These are phyloP conservation scores for Byssoonygena ceratinophila DNA, from an alignment of 2,329 filamentous ascomycete genomes.

Conservation along the genomic window DNA sequence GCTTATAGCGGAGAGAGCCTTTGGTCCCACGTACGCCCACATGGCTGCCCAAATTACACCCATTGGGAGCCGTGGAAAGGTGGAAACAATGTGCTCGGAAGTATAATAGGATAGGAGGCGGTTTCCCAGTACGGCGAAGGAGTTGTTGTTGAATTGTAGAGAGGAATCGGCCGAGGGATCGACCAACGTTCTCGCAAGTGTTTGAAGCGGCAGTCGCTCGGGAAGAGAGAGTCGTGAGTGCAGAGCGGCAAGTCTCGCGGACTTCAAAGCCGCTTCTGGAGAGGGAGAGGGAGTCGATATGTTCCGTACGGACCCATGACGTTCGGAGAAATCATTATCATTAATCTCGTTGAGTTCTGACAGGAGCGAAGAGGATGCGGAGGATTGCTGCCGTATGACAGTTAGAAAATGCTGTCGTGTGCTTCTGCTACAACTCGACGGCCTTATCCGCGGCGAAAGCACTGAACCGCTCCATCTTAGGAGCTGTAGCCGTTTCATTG, in stretches of 20 bases:
- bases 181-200: slow-evolving; percentile 74
- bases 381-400: slow-evolving; percentile 35
- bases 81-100: slow-evolving; percentile 75
- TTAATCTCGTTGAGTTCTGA: slow-evolving; percentile 22
- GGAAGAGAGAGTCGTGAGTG: slow-evolving; percentile 81
- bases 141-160: slow-evolving; percentile 75
- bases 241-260: slow-evolving; percentile 83
- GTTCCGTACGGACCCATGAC: slow-evolving; percentile 22
- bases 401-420: slow-evolving; percentile 20
- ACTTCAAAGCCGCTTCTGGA: slow-evolving; percentile 54
- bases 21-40: slow-evolving; percentile 68
- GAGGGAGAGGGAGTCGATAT: slow-evolving; percentile 58
- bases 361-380: slow-evolving; percentile 25
- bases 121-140: slow-evolving; percentile 68
- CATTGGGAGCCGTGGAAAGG: slow-evolving; percentile 84
- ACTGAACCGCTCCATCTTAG: slow-evolving; percentile 43
- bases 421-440: slow-evolving; percentile 22
- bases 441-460: slow-evolving; percentile 39
- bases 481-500: slow-evolving; percentile 43
- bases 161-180: slow-evolving; percentile 74
- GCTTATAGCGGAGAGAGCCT: slow-evolving; percentile 62
- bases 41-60: slow-evolving; percentile 76
- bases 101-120: slow-evolving; percentile 82
- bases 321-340: slow-evolving; percentile 21
- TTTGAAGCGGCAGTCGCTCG: slow-evolving; percentile 69